Percentiles rank a stretch among this genome's conserved stretches.
These are phyloP conservation scores for Bipolaris gigantea DNA, from an alignment of 2,329 filamentous ascomycete genomes.

Conservation along the genomic window DNA sequence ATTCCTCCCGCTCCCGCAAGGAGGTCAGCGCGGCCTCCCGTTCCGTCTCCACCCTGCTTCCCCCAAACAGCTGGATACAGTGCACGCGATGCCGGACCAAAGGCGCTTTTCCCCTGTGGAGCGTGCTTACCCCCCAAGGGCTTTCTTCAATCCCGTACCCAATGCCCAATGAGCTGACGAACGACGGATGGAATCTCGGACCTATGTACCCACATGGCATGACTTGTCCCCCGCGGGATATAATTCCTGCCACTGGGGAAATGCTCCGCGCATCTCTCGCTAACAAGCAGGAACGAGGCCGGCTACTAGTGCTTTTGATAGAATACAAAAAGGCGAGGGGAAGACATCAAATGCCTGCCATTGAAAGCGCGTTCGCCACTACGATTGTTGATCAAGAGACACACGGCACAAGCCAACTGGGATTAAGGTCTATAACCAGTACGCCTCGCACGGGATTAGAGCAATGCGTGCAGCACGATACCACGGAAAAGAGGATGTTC, in stretches of 20 bases:
- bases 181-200: no score
- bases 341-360: constrained; percentile 25
- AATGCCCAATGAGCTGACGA: no score
- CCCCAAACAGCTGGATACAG: neutral
- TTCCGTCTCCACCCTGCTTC: constrained; percentile 9
- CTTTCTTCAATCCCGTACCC: neutral
- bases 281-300: constrained; percentile 8
- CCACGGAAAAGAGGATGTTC: constrained; percentile 59
- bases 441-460: constrained; percentile 1
- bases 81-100: constrained; percentile 8
- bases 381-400: constrained; percentile 25
- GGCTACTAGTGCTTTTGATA: neutral
- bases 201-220: no score
- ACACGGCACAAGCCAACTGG: neutral
- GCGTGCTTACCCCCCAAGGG: neutral
- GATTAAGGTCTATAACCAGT: constrained; percentile 5
- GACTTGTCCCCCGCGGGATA: constrained; percentile 2
- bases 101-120: neutral
- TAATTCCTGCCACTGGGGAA: constrained; percentile 1
- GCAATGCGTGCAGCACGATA: constrained; percentile 59
- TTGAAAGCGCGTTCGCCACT: constrained; percentile 38
- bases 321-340: neutral
- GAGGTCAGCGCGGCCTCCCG: neutral
- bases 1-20: constrained; percentile 49
- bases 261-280: neutral